Percentiles rank a stretch among this genome's conserved stretches.
Evolutionary conservation across 2,329 filamentous ascomycete genomes (phyloP).

Genomic region (Thielaviopsis populi): DNA sequence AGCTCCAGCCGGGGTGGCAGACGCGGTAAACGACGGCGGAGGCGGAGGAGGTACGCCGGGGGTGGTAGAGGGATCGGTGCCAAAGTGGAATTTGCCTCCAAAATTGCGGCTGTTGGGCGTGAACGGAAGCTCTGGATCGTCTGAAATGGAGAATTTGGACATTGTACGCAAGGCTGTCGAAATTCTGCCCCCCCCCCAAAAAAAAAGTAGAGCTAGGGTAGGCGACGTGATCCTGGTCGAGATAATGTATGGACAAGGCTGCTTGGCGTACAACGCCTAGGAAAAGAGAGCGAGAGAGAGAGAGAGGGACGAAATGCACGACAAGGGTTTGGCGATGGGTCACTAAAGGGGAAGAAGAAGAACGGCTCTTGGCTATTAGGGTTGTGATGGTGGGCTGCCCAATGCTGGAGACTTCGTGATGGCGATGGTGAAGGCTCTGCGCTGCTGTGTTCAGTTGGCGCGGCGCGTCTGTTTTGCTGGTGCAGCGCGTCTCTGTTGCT

Average conservation of each 20-base stretch:
- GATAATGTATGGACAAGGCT: neutral
- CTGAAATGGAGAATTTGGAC: constrained; percentile 31
- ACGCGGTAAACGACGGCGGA: constrained; percentile 23
- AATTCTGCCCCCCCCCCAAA: neutral
- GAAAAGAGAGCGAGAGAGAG: neutral
- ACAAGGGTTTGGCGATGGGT: neutral
- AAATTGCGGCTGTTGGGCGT: constrained; percentile 32
- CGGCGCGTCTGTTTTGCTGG: neutral
- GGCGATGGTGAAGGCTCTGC: neutral
- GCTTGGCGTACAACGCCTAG: neutral
- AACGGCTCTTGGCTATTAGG: neutral
- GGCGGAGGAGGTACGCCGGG: constrained; percentile 28
- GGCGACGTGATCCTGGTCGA: neutral
- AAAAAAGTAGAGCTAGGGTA: neutral
- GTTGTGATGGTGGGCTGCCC: neutral
- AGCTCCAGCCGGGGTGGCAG: constrained; percentile 42
- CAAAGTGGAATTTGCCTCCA: constrained; percentile 27
- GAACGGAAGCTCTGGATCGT: constrained; percentile 32
- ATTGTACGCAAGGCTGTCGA: constrained; percentile 22
- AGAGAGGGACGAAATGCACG: neutral
- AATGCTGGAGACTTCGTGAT: neutral
- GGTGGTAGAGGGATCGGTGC: constrained; percentile 36
- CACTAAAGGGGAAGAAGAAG: neutral
- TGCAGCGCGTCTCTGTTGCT: neutral
- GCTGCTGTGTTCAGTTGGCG: neutral